These are phyloP conservation scores for Marchantia polymorpha DNA, from an alignment of 225 moss, liverwort and hornwort genomes.

Conservation along the genomic window DNA sequence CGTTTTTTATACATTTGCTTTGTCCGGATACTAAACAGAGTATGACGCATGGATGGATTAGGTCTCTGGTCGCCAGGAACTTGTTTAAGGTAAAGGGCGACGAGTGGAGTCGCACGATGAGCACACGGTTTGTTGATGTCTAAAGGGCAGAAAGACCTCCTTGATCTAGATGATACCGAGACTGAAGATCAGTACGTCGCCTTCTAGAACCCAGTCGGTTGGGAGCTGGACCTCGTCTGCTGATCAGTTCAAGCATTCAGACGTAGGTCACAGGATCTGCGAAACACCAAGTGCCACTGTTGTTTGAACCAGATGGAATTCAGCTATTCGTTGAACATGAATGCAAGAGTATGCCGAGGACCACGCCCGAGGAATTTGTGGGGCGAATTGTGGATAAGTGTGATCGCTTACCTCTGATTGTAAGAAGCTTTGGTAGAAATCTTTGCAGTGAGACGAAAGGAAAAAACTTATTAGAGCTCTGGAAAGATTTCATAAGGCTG, in stretches of 20 bases:
- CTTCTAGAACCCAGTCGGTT: neutral
- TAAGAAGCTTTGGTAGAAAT: neutral
- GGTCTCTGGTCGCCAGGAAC: neutral
- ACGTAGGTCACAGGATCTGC: neutral
- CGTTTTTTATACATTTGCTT: neutral
- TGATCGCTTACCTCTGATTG: neutral
- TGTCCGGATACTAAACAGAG: neutral
- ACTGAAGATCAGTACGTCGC: neutral
- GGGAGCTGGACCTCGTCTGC: neutral
- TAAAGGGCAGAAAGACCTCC: neutral
- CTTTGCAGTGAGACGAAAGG: neutral
- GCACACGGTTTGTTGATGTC: neutral
- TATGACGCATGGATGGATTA: neutral
- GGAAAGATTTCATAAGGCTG: neutral
- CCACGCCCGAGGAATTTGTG: neutral
- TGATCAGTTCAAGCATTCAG: neutral
- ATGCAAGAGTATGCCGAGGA: neutral
- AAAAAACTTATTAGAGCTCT: neutral
- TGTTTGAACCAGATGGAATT: neutral
- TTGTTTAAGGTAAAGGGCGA: neutral
- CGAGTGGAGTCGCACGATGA: neutral
- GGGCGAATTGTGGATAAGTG: neutral
- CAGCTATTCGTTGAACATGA: neutral
- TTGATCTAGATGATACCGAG: neutral
- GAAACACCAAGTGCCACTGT: neutral